phyloP scores from a whole-genome alignment of 2,329 filamentous ascomycete genomes.

The Fusarium floridanum region DNA sequence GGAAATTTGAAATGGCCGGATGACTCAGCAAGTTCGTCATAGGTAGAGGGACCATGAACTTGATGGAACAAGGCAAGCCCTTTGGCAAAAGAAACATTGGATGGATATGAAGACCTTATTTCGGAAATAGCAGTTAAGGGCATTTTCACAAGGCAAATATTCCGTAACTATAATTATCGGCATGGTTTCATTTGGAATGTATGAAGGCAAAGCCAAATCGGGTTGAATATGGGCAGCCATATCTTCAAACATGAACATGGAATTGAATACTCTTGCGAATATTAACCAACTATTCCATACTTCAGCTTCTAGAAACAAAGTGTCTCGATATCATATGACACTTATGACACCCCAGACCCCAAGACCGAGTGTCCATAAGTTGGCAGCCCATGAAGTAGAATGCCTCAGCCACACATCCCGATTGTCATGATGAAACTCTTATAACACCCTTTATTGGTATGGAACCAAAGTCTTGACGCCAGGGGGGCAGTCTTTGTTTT shows the following conservation, averaged over 20 bases:
- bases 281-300: not conserved
- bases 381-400: not conserved
- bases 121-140: not conserved
- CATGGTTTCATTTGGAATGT: not conserved
- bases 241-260: not conserved
- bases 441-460: not conserved
- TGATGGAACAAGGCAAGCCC: not conserved
- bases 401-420: not conserved
- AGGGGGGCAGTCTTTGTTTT: too few species aligned
- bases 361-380: not conserved
- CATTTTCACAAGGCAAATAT: not conserved
- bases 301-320: not conserved
- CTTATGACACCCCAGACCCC: not conserved
- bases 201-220: not conserved
- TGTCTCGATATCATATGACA: not conserved
- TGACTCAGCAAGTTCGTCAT: conserved; percentile 28
- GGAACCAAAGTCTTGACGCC: not conserved
- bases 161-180: not conserved
- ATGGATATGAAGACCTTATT: not conserved
- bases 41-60: not conserved
- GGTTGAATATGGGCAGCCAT: not conserved
- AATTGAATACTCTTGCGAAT: not conserved
- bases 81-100: not conserved
- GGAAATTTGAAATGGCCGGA: conserved; percentile 37
- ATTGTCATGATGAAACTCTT: not conserved